These are phyloP conservation scores for Colletotrichum sansevieriae DNA, from an alignment of 2,329 filamentous ascomycete species.

Conservation along the genomic window DNA sequence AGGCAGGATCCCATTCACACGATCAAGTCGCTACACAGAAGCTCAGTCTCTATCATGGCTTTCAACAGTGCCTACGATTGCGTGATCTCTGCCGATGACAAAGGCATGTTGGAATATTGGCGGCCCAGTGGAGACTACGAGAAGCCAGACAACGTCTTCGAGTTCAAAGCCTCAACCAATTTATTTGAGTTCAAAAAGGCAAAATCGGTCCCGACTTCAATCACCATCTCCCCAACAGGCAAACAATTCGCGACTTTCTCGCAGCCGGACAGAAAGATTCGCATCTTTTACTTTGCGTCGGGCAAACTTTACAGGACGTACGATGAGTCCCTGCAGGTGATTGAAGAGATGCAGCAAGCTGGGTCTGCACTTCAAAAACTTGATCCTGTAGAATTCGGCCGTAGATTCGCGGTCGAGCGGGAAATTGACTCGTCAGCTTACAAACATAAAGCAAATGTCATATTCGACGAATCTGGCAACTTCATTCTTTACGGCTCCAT, in stretches of 20 bases:
- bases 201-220: conserved; percentile 84
- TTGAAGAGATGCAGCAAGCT: conserved; percentile 96
- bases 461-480: conserved; percentile 96
- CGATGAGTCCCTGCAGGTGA: conserved; percentile 90
- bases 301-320: conserved; percentile 93
- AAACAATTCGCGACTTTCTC: conserved; percentile 90
- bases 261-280: conserved; percentile 91
- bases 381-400: conserved; percentile 92
- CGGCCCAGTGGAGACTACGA: conserved; percentile 83
- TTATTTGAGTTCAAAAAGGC: conserved; percentile 98
- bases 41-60: conserved; percentile 84
- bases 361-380: conserved; percentile 84
- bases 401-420: conserved; percentile 85
- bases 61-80: conserved; percentile 93
- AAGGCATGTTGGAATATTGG: conserved; percentile 98
- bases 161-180: conserved; percentile 93
- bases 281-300: conserved; percentile 91
- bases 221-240: conserved; percentile 89
- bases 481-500: conserved; percentile 96
- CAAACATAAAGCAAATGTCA: conserved; percentile 82
- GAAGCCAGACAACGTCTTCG: conserved; percentile 92
- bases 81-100: conserved; percentile 88
- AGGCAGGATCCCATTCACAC: conserved; percentile 81
- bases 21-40: conserved; percentile 83
- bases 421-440: conserved; percentile 81